A percentile compares a stretch with the other conserved stretches of the same genome.
phyloP scores from a whole-genome alignment of 1,139 yeast species.

The Taphrina populina region DNA sequence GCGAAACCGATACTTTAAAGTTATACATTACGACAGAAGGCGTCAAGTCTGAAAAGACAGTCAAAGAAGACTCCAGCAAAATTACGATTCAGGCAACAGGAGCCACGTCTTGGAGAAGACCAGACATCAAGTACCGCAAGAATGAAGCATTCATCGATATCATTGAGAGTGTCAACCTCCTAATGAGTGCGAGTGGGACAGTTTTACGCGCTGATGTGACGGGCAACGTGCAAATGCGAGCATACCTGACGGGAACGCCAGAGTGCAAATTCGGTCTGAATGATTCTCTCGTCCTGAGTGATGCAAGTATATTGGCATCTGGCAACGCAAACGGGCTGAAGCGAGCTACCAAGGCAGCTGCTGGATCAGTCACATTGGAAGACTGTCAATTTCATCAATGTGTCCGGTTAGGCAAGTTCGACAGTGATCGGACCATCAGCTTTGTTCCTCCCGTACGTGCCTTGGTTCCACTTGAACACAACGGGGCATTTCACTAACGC shows the following conservation, averaged over 20 bases:
- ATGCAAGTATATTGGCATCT: slow-evolving; percentile 11
- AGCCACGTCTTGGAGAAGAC: slow-evolving; percentile 66
- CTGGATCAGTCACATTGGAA: slow-evolving; percentile 59
- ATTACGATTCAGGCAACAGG: slow-evolving; percentile 49
- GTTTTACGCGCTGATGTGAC: slow-evolving; percentile 71
- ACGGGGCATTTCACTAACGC: too few species aligned
- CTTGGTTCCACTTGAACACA: background rate
- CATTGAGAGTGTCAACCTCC: slow-evolving; percentile 67
- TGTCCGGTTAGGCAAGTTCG: slow-evolving; percentile 69
- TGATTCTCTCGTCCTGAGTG: slow-evolving; percentile 47
- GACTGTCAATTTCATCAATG: slow-evolving; percentile 90
- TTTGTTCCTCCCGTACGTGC: slow-evolving; percentile 65
- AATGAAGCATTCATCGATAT: slow-evolving; percentile 80
- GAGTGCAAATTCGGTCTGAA: slow-evolving; percentile 66
- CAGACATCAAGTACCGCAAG: slow-evolving; percentile 72
- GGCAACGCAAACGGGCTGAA: slow-evolving; percentile 35
- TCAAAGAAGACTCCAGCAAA: slow-evolving; percentile 42
- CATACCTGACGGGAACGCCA: slow-evolving; percentile 77
- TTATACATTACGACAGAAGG: slow-evolving; percentile 48
- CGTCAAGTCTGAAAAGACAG: slow-evolving; percentile 38
- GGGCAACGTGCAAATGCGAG: slow-evolving; percentile 70
- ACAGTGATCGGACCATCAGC: slow-evolving; percentile 62
- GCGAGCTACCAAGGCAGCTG: slow-evolving; percentile 45
- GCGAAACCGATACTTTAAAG: slow-evolving; percentile 57
- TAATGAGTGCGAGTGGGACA: slow-evolving; percentile 55